Evolutionary conservation across 2,329 filamentous ascomycete genomes (phyloP).

Genomic region (Colletotrichum camelliae): DNA sequence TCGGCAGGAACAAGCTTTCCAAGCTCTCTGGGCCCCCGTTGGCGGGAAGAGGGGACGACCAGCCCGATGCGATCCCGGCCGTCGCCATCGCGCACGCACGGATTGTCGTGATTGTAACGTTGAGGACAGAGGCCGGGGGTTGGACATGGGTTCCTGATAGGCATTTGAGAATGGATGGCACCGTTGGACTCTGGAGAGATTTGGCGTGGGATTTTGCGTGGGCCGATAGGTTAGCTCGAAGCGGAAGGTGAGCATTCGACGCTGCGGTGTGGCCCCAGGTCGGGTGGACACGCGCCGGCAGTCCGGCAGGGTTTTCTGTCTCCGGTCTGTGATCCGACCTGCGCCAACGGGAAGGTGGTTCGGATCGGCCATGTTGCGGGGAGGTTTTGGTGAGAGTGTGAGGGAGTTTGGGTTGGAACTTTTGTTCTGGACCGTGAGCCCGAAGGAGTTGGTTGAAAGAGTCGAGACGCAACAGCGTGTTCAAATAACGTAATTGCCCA

Average conservation of each 20-base stretch:
- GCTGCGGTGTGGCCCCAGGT: not conserved
- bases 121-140: not conserved
- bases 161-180: not conserved
- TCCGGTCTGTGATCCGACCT: constrained; percentile 2
- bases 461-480: accelerated
- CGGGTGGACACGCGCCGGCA: not conserved
- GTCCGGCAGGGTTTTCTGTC: constrained; percentile 11
- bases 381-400: not conserved
- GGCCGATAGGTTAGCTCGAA: constrained; percentile 9
- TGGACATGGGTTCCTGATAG: not conserved
- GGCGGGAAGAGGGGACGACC: not conserved
- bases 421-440: not conserved
- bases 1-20: constrained; percentile 11
- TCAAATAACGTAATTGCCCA: not conserved
- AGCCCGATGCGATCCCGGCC: not conserved
- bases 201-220: not conserved
- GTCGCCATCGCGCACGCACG: not conserved
- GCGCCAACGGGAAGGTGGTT: constrained; percentile 11
- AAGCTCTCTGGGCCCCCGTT: not conserved
- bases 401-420: not conserved
- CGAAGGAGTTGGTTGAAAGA: not conserved
- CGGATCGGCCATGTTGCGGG: not conserved
- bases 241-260: constrained; percentile 12
- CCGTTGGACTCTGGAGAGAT: not conserved
- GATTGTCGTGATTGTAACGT: not conserved